Conservation (phyloP, 1,284 basidiomycete species). For the Moesziomyces sp. region DNA sequence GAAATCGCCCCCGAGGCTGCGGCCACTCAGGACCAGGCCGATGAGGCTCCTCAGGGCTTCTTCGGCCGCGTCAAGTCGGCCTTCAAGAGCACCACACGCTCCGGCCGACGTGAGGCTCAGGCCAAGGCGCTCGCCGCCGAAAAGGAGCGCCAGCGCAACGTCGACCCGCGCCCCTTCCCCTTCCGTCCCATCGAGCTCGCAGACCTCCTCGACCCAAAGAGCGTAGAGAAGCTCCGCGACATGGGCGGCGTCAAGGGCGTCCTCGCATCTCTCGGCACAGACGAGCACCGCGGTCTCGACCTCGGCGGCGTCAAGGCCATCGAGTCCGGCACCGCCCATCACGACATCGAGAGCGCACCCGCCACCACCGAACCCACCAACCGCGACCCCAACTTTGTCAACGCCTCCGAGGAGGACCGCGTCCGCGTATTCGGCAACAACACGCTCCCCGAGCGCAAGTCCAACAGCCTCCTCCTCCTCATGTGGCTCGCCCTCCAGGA, state of each 20-base stretch:
- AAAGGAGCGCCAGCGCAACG: conserved; percentile 45
- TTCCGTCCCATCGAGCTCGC: conserved; percentile 80
- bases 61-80: conserved; percentile 39
- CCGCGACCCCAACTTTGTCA: conserved; percentile 38
- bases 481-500: conserved; percentile 97
- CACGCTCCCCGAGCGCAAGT: conserved; percentile 79
- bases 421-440: conserved; percentile 81
- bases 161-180: conserved; percentile 62
- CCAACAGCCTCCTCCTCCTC: conserved; percentile 82
- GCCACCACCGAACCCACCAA: conserved; percentile 7
- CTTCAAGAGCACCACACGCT: conserved; percentile 35
- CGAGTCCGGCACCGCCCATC: conserved; percentile 17
- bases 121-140: conserved; percentile 51
- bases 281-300: conserved; percentile 69
- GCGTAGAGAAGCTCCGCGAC: conserved; percentile 74
- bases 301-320: conserved; percentile 43
- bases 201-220: conserved; percentile 87
- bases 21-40: conserved; percentile 1
- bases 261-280: conserved; percentile 79
- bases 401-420: conserved; percentile 52
- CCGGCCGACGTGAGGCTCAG: conserved; percentile 48
- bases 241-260: conserved; percentile 82
- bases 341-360: conserved; percentile 30
- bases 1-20: not conserved
- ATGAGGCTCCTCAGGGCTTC: conserved; percentile 14